Conservation (phyloP, 2,329 filamentous ascomycete genomes). For the Calonectria hongkongensis region DNA sequence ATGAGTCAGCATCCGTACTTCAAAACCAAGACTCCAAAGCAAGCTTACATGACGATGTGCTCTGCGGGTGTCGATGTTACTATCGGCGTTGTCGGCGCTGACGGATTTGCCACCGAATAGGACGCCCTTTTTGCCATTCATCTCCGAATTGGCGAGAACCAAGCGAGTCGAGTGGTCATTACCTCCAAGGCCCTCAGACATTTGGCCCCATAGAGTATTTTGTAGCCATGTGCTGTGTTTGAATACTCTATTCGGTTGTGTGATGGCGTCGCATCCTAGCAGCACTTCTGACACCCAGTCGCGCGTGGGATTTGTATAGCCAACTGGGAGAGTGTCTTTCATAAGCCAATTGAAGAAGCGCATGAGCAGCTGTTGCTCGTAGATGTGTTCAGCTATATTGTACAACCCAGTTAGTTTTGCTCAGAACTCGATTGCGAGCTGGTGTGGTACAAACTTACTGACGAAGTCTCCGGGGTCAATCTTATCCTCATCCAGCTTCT, state of each 20-base stretch:
- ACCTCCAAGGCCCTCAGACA: background rate
- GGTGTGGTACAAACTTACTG: background rate
- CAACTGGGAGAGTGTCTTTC: background rate
- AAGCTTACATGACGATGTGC: background rate
- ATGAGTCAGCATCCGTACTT: background rate
- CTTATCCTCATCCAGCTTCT: conserved; percentile 11
- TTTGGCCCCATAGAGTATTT: background rate
- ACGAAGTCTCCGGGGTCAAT: background rate
- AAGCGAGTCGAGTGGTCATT: background rate
- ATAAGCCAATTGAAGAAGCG: background rate
- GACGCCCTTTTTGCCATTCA: conserved; percentile 7
- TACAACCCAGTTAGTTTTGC: background rate
- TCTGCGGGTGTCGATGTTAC: background rate
- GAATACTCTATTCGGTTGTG: background rate
- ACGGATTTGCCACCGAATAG: background rate
- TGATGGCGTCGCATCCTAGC: conserved; percentile 5
- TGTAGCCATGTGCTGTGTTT: background rate
- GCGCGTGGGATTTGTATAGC: background rate
- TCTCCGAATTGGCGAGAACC: conserved; percentile 4
- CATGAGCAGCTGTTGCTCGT: background rate
- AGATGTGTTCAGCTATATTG: background rate
- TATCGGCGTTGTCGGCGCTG: background rate
- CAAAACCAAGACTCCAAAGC: background rate
- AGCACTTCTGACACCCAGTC: background rate
- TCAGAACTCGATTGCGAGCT: background rate